Percentiles rank a stretch among this genome's conserved stretches.
These are phyloP conservation scores for Brassica cretica DNA, from an alignment of 345 rosid species.

Conservation along the genomic window DNA sequence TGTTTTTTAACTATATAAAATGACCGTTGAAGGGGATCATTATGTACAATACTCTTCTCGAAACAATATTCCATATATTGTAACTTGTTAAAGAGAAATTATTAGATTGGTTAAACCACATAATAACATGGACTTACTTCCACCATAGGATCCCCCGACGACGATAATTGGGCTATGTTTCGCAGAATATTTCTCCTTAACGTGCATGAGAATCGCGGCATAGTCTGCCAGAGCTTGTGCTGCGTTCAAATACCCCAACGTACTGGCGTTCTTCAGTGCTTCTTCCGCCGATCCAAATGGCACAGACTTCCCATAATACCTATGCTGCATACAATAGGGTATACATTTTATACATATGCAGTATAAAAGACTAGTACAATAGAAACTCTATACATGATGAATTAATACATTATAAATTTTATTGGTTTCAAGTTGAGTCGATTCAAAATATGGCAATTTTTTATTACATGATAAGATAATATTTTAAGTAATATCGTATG, in stretches of 20 bases:
- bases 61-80: not conserved
- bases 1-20: not conserved
- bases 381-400: not conserved
- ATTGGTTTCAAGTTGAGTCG: not conserved
- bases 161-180: constrained; percentile 57
- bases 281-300: constrained; percentile 54
- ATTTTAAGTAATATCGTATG: not conserved
- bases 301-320: constrained; percentile 52
- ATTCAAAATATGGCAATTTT: not conserved
- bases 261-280: constrained; percentile 47
- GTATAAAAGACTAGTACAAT: not conserved
- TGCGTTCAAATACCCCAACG: constrained; percentile 54
- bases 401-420: not conserved
- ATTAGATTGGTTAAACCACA: not conserved
- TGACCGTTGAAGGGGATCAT: not conserved
- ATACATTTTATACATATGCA: not conserved
- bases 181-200: constrained; percentile 45
- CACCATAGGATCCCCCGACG: constrained; percentile 70
- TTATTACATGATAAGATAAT: not conserved
- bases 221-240: constrained; percentile 63
- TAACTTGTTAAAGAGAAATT: not conserved
- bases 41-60: not conserved
- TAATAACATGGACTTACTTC: constrained; percentile 51
- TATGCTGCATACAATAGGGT: constrained; percentile 41
- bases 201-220: constrained; percentile 52